These are phyloP conservation scores for Protomyces inouyei DNA, from an alignment of 1,139 yeast genomes.

Conservation along the genomic window DNA sequence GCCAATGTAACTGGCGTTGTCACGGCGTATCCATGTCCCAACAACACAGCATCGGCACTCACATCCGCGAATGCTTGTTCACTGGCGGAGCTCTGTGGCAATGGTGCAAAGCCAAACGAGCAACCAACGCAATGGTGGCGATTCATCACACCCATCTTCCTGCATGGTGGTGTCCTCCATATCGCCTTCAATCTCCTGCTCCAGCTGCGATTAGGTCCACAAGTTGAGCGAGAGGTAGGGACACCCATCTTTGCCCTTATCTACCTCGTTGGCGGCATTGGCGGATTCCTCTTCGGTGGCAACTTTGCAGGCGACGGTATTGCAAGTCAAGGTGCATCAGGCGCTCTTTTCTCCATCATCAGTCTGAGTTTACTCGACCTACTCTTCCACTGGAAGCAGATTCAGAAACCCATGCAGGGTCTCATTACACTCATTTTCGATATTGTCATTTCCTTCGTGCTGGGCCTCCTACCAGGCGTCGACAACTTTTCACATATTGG, in stretches of 20 bases:
- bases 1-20: conserved; percentile 50
- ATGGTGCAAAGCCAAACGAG: conserved; percentile 45
- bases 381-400: conserved; percentile 52
- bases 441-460: conserved; percentile 55
- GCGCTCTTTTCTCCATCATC: conserved; percentile 65
- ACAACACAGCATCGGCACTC: conserved; percentile 51
- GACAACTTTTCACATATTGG: conserved; percentile 77
- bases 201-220: conserved; percentile 59
- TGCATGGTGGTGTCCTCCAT: conserved; percentile 72
- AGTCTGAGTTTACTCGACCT: conserved; percentile 59
- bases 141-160: conserved; percentile 62
- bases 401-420: conserved; percentile 43
- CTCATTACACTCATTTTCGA: conserved; percentile 53
- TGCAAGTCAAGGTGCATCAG: conserved; percentile 72
- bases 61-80: conserved; percentile 52
- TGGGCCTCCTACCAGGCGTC: conserved; percentile 68
- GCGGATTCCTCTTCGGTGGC: conserved; percentile 67
- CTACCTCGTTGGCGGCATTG: conserved; percentile 59
- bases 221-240: conserved; percentile 60
- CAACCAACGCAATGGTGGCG: conserved; percentile 67
- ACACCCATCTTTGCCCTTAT: conserved; percentile 52
- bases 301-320: conserved; percentile 67
- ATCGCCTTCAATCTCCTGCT: conserved; percentile 59
- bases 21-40: conserved; percentile 60
- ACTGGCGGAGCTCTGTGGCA: conserved; percentile 58